Evolutionary conservation across 768 basidiomycete genomes (phyloP).

Genomic region (Pleurotus eryngii): DNA sequence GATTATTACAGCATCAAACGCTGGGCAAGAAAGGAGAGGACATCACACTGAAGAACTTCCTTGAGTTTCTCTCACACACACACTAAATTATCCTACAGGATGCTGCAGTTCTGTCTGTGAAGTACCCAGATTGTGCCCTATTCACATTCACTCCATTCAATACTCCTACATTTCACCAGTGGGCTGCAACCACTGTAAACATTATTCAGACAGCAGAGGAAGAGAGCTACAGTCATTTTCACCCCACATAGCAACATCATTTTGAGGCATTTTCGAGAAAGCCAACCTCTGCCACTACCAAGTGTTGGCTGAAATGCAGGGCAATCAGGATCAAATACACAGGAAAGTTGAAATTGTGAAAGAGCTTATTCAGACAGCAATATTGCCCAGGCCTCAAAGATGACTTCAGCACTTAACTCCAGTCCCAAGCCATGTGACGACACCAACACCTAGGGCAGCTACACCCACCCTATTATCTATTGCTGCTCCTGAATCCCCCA

Average conservation of each 20-base stretch:
- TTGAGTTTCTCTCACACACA: conserved; percentile 20
- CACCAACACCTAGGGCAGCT: too few relatives aligned
- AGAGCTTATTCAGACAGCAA: too few relatives aligned
- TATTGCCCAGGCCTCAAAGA: too few relatives aligned
- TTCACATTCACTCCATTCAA: conserved; percentile 27
- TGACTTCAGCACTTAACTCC: too few relatives aligned
- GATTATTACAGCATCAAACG: neutral
- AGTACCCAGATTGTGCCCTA: conserved; percentile 17
- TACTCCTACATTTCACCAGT: conserved; percentile 16
- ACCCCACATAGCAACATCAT: conserved; percentile 14
- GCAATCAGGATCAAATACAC: neutral
- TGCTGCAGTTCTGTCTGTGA: conserved; percentile 22
- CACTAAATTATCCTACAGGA: conserved; percentile 30
- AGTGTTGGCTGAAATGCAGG: neutral
- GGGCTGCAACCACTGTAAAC: conserved; percentile 14
- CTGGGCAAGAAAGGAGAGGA: conserved; percentile 14
- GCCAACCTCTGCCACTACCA: neutral
- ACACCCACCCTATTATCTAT: too few relatives aligned
- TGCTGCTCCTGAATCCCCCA: too few relatives aligned
- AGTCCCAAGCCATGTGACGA: too few relatives aligned
- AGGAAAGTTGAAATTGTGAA: neutral
- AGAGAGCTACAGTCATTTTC: conserved; percentile 19
- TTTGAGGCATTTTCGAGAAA: conserved; percentile 10
- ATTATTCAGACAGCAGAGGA: conserved; percentile 16
- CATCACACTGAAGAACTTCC: conserved; percentile 25